Base-by-base conservation (phyloP, 2,329 filamentous ascomycete species). In the Hypoxylon sp. region DNA sequence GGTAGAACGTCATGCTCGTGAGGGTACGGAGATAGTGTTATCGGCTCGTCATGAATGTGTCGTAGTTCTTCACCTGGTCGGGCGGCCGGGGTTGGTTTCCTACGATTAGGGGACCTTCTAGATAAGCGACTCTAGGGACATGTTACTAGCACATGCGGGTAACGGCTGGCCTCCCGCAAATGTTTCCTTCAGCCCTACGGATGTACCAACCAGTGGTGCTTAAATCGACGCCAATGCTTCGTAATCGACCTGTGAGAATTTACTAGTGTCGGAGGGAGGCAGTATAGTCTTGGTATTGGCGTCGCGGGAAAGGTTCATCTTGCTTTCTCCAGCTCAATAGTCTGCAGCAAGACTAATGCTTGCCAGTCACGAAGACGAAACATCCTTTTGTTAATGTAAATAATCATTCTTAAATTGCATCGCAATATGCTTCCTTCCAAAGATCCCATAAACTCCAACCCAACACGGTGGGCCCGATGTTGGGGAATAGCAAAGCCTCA, bases 331-430 rank as follows among this genome's bases (percentile, higher is more conserved):
- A 22, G 25, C 25, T 46, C 17, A 31, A 31, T 53, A 17, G 35
- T 60, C 35, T 53, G 31, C 61, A 6, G 37, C 14, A 46, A 49
- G 10, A 31, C 13, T 13, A 25, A 22, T 10, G 30, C 22, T 37
- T 33, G 37, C 61, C 25, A 8, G 5, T 31, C 33, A 50, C 50
- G 42, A 10, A 60, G 56, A 40, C 42, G 22, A 6, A 25, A 31
- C 31, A 56, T 35, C 58, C 7, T 30, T 14, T 22, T 40, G 33
- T 31, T 13, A 13, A 49, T 62, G 59, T 30, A 40, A 27, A 10
- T 55, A 42, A 8, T 49, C 56, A 42, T 65, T 60, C 51, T 65
- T 37, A 33, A 50, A 27, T 61, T 44, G 33, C 35, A 56, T 65
- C 50, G 33, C 33, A 20, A n/a, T 61, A 49, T 46, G 42, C 42